Base-by-base conservation (phyloP, 148 eudicot species). In the Camellia granthamiana region DNA sequence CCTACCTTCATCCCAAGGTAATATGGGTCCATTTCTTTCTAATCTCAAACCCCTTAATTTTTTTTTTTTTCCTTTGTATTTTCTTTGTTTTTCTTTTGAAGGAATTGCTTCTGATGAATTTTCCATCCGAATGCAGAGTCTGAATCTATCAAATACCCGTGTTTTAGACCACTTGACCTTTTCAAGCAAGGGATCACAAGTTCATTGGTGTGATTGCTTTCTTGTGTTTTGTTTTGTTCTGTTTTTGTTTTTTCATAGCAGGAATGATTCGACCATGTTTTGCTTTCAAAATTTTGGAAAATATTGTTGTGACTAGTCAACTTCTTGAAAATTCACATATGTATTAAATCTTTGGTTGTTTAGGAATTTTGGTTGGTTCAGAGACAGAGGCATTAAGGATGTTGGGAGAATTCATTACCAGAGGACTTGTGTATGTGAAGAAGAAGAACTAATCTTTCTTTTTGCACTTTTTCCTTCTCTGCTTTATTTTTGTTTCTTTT, bases 381-480 rank as follows among this genome's bases (percentile, higher is more conserved):
- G 51, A 47, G 51, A 7, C 51, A 18, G 76, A 43, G 72, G 76
- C 6, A 73, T 15, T 30, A 46, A 87, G 86, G 79, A 95, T 95
- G 97, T 86, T 91, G 88, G 96, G 96, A 21, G 92, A 91, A 19
- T 83, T 93, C 75, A 82, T 95, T 68, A 88, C 93, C 78, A 82
- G 92, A 73, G 83, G 80, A 69, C 92, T 93, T 81, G 76, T 95
- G 98, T 95, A 93, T 68, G 96, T 87, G 19, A 13, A 62, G n/a
- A n/a, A n/a, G n/a, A n/a, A n/a, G 6, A 47, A 47, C 51, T 7
- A 47, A 2, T 47, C 51, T 7, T 47, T 47, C 51, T 47, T 47
- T 47, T 7, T 47, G 51, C 6, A 47, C 51, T 47, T 5, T 54
- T 75, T 19, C 46, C 6, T 65, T 55, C 0, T 60, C 12, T 78